Evolutionary conservation across 2,329 filamentous ascomycete genomes (phyloP), one percentile per base, ranked within the genome.

Genomic region (Fusarium sp.): DNA sequence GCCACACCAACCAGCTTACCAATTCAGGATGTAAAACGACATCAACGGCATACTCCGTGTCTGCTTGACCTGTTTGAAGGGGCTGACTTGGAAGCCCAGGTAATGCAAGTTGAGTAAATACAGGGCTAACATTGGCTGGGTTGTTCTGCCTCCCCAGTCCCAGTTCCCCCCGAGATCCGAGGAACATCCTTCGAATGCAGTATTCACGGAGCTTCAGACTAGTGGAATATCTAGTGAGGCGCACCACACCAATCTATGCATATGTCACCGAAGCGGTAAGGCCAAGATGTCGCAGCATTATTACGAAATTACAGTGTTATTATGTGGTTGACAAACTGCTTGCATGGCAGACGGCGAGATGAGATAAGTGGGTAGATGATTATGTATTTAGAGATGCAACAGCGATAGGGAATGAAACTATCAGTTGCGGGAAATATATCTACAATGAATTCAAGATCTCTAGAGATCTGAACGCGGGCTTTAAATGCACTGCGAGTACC

Each of bases 401-500:
- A 37, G 18, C 34, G 34, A 37, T 10, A 7, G 12, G 10, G 10
- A n/a, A n/a, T 0, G 18, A 12, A 37, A 37, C 34, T 2, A 37
- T 37, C 34, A 37, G 18, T 11, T 37, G 5, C 18, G 2, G 5
- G 5, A n/a, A 37, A n/a, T 7, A 37, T 12, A 37, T 37, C 34
- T 12, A 37, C 18, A 0, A 37, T 7, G 3, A n/a, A n/a, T 2
- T 37, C 3, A n/a, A 37, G 18, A 37, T n/a, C 34, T n/a, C 34
- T 18, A 37, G 18, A 37, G 34, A 37, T 37, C 34, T 37, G 3
- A 37, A 49, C 7, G 11, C 18, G 7, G 6, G 9, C 12, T 14
- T 21, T 25, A 74, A 1, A 76, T 5, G 41, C 76, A 77, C 65
- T 78, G 76, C 4, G 63, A 71, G 63, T 76, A 77, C 72, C 66